Percentiles rank a stretch among this genome's conserved stretches.
Conservation (phyloP, 345 rosid genomes). For the Melaleuca alternifolia region DNA sequence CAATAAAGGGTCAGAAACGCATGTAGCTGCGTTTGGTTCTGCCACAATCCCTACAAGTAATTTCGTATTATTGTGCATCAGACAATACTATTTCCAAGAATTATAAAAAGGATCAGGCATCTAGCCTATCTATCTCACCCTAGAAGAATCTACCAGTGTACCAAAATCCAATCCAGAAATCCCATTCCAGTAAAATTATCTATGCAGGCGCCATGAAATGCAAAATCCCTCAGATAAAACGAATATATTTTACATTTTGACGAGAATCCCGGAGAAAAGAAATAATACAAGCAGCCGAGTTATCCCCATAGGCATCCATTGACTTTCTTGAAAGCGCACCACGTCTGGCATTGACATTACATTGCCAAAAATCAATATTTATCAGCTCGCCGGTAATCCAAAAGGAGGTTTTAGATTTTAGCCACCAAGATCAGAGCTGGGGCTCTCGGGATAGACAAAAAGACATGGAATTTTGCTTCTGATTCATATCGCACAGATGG, state of each 20-base stretch:
- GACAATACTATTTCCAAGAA: background rate
- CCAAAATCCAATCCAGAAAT: background rate
- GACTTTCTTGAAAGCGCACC: background rate
- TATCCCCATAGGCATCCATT: background rate
- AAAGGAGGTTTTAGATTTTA: background rate
- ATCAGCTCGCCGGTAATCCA: background rate
- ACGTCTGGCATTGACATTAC: background rate
- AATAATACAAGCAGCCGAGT: background rate
- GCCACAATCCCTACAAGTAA: slow-evolving; percentile 38
- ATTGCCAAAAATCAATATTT: background rate
- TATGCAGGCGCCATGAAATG: background rate
- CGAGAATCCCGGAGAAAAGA: background rate
- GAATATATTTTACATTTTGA: background rate
- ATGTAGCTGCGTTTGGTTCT: slow-evolving; percentile 28
- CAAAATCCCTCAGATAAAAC: background rate
- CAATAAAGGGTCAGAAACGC: slow-evolving; percentile 62
- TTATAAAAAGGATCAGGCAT: background rate
- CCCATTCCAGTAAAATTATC: background rate
- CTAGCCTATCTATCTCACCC: background rate
- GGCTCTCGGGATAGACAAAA: background rate
- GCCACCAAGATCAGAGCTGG: background rate
- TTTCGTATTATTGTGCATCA: background rate
- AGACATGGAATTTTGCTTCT: background rate
- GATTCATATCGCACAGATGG: background rate
- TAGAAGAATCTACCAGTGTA: background rate